Evolutionary conservation across 129 eudicot species (phyloP), one percentile per base, ranked within the genome.

Genomic region (Pseudognaphalium luteoalbum): DNA sequence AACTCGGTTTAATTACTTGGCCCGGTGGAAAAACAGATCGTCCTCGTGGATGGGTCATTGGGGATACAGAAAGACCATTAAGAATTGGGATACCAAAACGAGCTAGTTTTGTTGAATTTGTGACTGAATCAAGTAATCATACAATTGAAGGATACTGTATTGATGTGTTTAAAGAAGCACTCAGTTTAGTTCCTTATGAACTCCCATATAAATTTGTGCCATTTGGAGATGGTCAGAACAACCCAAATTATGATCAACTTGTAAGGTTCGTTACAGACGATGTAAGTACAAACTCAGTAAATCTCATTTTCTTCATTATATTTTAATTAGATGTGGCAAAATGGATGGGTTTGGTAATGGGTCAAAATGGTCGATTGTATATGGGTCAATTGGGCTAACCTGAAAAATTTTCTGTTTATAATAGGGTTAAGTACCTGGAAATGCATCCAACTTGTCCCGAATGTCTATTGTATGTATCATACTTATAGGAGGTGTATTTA

Each of bases 31-130:
- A 67, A 6, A 84, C 59, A 7, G 78, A 30, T 19, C 81, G 79
- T 66, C 96, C 96, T 42, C 90, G 96, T 21, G 96, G 96, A 51
- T 90, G 96, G 96, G 91, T 86, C 5, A 72, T 89, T 75, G 86
- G 91, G 7, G 84, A 81, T 35, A 21, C 47, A 25, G 91, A 85
- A 64, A 78, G 81, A 59, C 91, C 91, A 0, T 82, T 86, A 56
- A 86, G 86, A 80, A 84, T 89, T 20, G 95, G 91, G 47, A 47
- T 86, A 63, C 95, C 95, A 21, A 84, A 66, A 34, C 77, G 95
- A 62, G 78, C 83, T n/a, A 85, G 85, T 41, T 89, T 84, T 76
- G 77, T 60, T 68, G 87, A 86, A 51, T 86, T 89, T 78, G 91
- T 81, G 63, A 83, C 94, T 0, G 85, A 86, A 70, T 37, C 66